phyloP scores from a whole-genome alignment of 257 asterid species.

The Hygrophila difformis region DNA sequence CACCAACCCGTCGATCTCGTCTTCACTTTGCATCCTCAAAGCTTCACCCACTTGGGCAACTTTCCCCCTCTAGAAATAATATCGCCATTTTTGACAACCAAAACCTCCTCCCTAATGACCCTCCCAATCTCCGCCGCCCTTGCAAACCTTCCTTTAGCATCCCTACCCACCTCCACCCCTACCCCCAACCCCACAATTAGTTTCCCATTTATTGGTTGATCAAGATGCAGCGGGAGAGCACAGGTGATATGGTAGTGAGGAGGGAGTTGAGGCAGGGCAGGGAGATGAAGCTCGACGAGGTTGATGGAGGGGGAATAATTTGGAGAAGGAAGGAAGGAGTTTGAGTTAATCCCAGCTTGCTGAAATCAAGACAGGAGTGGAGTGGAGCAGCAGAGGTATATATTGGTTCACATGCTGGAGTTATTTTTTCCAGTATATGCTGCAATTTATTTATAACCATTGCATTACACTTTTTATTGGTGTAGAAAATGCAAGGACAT shows the following conservation, averaged over 20 bases:
- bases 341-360: constrained; percentile 20
- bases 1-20: background rate
- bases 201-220: constrained; percentile 1
- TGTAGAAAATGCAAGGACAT: too few relatives aligned
- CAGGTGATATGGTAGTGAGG: constrained; percentile 50
- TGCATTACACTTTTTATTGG: too few relatives aligned
- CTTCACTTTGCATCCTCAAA: background rate
- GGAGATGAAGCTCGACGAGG: constrained; percentile 43
- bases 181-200: background rate
- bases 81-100: background rate
- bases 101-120: background rate
- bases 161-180: background rate
- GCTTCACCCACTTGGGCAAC: background rate
- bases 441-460: too few relatives aligned
- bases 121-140: background rate
- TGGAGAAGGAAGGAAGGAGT: too few relatives aligned
- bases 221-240: constrained; percentile 56
- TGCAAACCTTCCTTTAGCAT: background rate
- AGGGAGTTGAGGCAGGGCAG: constrained; percentile 38
- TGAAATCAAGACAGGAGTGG: constrained; percentile 31
- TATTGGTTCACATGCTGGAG: too few relatives aligned
- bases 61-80: background rate
- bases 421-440: too few relatives aligned
- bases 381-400: constrained; percentile 43
- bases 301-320: constrained; percentile 35